Percentiles rank a stretch among this genome's conserved stretches.
Evolutionary conservation across 2,329 filamentous ascomycete species (phyloP).

Genomic region (Penicillium aurantiogriseum): DNA sequence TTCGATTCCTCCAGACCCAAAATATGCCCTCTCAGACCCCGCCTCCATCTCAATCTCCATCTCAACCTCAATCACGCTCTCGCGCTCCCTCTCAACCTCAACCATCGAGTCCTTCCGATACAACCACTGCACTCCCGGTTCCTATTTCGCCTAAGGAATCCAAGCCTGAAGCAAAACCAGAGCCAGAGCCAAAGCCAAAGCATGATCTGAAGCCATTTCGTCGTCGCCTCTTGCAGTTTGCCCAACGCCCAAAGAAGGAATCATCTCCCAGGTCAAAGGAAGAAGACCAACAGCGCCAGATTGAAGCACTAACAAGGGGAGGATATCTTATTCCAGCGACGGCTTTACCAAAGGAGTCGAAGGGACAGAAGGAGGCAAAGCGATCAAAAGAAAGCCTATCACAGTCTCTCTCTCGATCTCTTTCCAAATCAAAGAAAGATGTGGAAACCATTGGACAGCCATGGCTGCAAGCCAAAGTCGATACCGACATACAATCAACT

Average conservation of each 20-base stretch:
- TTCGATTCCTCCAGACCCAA: slow-evolving; percentile 38
- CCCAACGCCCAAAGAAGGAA: slow-evolving; percentile 33
- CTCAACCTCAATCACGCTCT: slow-evolving; percentile 5
- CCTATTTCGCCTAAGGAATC: slow-evolving; percentile 22
- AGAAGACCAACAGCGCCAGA: slow-evolving; percentile 29
- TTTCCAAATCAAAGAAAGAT: slow-evolving; percentile 33
- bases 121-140: slow-evolving; percentile 25
- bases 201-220: slow-evolving; percentile 29
- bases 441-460: slow-evolving; percentile 40
- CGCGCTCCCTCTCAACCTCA: slow-evolving; percentile 3
- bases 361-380: slow-evolving; percentile 9
- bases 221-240: slow-evolving; percentile 37
- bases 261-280: slow-evolving; percentile 23
- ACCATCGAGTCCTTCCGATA: slow-evolving; percentile 17
- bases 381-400: slow-evolving; percentile 13
- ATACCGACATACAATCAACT: slow-evolving; percentile 12
- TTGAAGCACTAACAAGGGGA: slow-evolving; percentile 32
- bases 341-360: slow-evolving; percentile 10
- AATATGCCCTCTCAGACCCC: slow-evolving; percentile 17
- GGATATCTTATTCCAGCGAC: slow-evolving; percentile 27
- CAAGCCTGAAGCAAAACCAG: slow-evolving; percentile 4
- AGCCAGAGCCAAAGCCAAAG: slow-evolving; percentile 12
- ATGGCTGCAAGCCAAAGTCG: slow-evolving; percentile 34
- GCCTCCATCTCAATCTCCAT: slow-evolving; percentile 12
- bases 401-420: slow-evolving; percentile 18